These are phyloP conservation scores for Fraxinus quadrangulata DNA, from an alignment of 257 asterid genomes.

Conservation along the genomic window DNA sequence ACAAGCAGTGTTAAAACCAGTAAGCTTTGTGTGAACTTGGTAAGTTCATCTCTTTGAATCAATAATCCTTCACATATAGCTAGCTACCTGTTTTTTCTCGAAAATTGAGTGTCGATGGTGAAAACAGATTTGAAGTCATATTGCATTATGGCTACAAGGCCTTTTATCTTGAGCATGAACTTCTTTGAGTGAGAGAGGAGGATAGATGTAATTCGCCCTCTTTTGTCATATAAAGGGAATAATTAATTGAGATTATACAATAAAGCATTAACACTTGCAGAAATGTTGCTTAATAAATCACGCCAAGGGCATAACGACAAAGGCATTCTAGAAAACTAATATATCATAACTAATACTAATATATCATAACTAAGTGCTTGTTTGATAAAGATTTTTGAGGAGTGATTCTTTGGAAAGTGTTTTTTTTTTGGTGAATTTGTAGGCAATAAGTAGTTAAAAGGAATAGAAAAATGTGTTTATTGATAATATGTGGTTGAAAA, in stretches of 20 bases:
- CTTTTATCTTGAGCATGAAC: neutral
- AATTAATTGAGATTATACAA: neutral
- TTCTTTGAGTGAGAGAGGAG: neutral
- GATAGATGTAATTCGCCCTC: neutral
- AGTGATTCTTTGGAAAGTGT: too few relatives aligned
- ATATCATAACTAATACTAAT: too few relatives aligned
- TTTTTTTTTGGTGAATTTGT: too few relatives aligned
- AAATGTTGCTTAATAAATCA: neutral
- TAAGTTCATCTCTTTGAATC: too few relatives aligned
- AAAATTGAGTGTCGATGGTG: neutral
- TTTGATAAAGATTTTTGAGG: too few relatives aligned
- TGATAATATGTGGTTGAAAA: too few relatives aligned
- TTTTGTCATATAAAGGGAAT: neutral
- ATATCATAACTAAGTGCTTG: neutral
- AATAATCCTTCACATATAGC: too few relatives aligned
- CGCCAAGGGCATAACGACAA: neutral
- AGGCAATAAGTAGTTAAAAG: too few relatives aligned
- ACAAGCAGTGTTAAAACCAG: too few relatives aligned
- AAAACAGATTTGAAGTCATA: neutral
- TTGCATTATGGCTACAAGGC: neutral
- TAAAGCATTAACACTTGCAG: neutral
- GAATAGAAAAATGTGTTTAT: too few relatives aligned
- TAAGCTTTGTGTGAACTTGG: too few relatives aligned
- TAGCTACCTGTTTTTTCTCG: neutral
- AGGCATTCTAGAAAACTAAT: neutral